Evolutionary conservation across 305 asterid genomes (phyloP), one percentile per base, ranked within the genome.

Genomic region (Fraxinus baroniana): DNA sequence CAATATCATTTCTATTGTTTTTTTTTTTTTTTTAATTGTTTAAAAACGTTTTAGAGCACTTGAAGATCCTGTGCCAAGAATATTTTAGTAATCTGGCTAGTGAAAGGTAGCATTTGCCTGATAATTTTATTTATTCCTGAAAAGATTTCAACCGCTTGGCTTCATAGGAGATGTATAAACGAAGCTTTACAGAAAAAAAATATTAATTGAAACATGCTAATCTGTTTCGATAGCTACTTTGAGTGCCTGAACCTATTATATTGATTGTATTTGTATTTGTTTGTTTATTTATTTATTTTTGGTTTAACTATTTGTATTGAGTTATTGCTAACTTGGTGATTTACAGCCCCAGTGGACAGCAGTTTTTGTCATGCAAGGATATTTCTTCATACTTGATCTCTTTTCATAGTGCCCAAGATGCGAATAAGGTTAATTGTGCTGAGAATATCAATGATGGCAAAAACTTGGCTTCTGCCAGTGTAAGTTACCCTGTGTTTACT

Each of bases 311-410:
- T 77, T 79, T 64, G 41, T 80, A 26, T 81, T 81, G 76, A 81
- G 57, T 77, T 68, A 64, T 83, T 79, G 49, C 78, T 87, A 52
- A 84, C 79, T 86, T 84, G 71, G 49, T 86, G 74, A 79, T 83
- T 30, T 86, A 55, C 93, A 95, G 98, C 94, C 98, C 98, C 78
- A 89, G 86, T 83, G 98, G 98, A 88, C 92, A 85, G 85, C 93
- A 93, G 81, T 95, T 95, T 83, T 90, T 81, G 71, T 86, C 95
- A 35, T 95, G 98, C 92, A 93, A 91, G 87, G 98, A 93, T 66
- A 91, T 89, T 77, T 89, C 98, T 72, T 87, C 93, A 10, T 93
- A 93, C 85, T 86, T 95, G 87, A 90, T 86, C 79, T 84, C 93
- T 86, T 89, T 91, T 84, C 87, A 80, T 84, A 92, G 91, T 78